phyloP scores from a whole-genome alignment of 352 stramenopile genomes.

The Blastocystis sp. region DNA sequence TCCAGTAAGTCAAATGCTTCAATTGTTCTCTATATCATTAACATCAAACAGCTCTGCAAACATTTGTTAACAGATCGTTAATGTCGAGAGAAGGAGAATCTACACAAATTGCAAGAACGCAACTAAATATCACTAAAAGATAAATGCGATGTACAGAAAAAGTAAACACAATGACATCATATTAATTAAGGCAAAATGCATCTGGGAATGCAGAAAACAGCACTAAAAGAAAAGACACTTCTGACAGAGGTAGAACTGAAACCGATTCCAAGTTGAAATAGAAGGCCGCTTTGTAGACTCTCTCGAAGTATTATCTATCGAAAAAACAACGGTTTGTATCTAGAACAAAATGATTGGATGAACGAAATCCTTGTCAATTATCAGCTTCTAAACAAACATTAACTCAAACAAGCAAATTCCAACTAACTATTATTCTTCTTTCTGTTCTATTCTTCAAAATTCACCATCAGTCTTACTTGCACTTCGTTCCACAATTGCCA shows the following conservation, averaged over 20 bases:
- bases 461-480: neutral
- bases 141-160: neutral
- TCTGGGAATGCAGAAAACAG: neutral
- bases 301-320: neutral
- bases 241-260: neutral
- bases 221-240: neutral
- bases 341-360: too few species aligned
- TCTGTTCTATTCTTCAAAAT: neutral
- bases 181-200: neutral
- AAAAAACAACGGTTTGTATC: neutral
- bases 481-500: conserved; percentile 1
- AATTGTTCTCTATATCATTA: conserved; percentile 41
- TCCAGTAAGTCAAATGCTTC: conserved; percentile 36
- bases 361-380: too few species aligned
- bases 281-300: too few species aligned
- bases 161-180: conserved; percentile 31
- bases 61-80: conserved; percentile 40
- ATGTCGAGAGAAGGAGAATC: conserved; percentile 51
- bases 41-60: neutral
- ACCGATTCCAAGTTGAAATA: neutral
- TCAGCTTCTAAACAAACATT: too few species aligned
- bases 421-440: too few species aligned
- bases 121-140: neutral
- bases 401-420: too few species aligned
- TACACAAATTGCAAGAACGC: conserved; percentile 51